Percentiles rank a stretch among this genome's conserved stretches.
Conservation (phyloP, 2,329 filamentous ascomycete species). For the Chrysoporthe cubensis region DNA sequence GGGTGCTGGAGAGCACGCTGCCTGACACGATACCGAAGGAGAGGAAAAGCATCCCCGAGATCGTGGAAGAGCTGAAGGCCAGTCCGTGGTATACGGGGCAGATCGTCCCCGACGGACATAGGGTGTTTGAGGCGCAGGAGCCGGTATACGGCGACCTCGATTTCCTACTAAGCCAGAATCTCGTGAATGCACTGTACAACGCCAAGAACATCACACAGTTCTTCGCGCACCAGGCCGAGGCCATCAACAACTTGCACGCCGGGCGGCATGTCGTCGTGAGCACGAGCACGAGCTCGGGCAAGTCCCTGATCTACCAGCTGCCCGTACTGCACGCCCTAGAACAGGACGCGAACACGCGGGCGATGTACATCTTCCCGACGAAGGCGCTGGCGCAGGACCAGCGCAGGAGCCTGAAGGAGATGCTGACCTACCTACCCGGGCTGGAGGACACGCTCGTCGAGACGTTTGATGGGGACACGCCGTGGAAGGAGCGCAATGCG, state of each 20-base stretch:
- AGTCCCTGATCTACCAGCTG: slow-evolving; percentile 96
- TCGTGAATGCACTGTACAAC: slow-evolving; percentile 97
- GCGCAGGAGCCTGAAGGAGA: slow-evolving; percentile 81
- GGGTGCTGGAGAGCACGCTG: slow-evolving; percentile 49
- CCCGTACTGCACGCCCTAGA: slow-evolving; percentile 89
- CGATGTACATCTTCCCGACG: slow-evolving; percentile 98
- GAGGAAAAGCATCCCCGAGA: slow-evolving; percentile 79
- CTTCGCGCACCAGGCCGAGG: slow-evolving; percentile 91
- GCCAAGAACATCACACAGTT: slow-evolving; percentile 83
- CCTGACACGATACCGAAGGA: slow-evolving; percentile 78
- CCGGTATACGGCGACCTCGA: slow-evolving; percentile 81
- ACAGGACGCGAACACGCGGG: slow-evolving; percentile 73
- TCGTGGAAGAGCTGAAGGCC: slow-evolving; percentile 80
- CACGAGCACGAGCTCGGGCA: slow-evolving; percentile 94
- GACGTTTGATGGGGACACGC: slow-evolving; percentile 95
- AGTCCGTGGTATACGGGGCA: slow-evolving; percentile 89
- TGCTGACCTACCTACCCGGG: slow-evolving; percentile 78
- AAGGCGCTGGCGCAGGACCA: slow-evolving; percentile 97
- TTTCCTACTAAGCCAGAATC: slow-evolving; percentile 83
- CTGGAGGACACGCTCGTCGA: slow-evolving; percentile 80
- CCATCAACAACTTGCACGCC: slow-evolving; percentile 83
- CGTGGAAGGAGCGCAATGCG: slow-evolving; percentile 74
- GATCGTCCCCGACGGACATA: slow-evolving; percentile 90
- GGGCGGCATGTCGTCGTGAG: slow-evolving; percentile 89
- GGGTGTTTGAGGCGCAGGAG: slow-evolving; percentile 85